Percentiles rank a stretch among this genome's conserved stretches.
These are phyloP conservation scores for Astragalus glycyphyllos DNA, from an alignment of 306 rosid species.

Conservation along the genomic window DNA sequence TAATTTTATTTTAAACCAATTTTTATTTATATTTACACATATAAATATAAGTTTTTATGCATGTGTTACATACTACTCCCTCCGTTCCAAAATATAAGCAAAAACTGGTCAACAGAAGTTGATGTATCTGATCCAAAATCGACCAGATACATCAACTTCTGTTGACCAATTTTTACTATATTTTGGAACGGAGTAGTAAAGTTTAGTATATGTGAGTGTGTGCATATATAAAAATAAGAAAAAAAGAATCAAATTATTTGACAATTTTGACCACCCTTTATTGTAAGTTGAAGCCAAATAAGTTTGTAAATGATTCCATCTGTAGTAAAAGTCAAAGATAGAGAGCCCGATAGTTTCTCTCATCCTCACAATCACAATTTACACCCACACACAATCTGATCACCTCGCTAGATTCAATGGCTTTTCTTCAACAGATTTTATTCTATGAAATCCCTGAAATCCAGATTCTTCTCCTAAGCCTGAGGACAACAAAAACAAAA, in stretches of 20 bases:
- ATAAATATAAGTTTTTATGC: no score
- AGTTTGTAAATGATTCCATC: constrained; percentile 37
- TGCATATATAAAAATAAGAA: neutral
- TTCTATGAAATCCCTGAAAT: constrained; percentile 29
- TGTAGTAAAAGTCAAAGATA: constrained; percentile 30
- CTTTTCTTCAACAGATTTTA: constrained; percentile 34
- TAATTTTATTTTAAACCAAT: no score
- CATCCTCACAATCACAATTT: constrained; percentile 44
- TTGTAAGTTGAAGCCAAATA: neutral
- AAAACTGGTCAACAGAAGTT: no score
- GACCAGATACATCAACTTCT: no score
- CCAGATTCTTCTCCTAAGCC: neutral
- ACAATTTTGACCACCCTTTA: neutral
- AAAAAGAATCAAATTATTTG: constrained; percentile 1
- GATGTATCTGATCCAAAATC: no score
- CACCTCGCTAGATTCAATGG: constrained; percentile 4
- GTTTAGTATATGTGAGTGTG: no score
- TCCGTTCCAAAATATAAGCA: no score
- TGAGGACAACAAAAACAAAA: neutral
- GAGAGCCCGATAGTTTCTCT: constrained; percentile 25
- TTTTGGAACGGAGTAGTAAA: no score
- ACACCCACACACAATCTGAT: constrained; percentile 2
- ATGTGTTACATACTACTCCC: no score
- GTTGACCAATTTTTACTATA: no score
- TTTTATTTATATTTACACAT: no score